A percentile compares a stretch with the other conserved stretches of the same genome.
These are phyloP conservation scores for Pistacia atlantica DNA, from an alignment of 345 rosid genomes.

Conservation along the genomic window DNA sequence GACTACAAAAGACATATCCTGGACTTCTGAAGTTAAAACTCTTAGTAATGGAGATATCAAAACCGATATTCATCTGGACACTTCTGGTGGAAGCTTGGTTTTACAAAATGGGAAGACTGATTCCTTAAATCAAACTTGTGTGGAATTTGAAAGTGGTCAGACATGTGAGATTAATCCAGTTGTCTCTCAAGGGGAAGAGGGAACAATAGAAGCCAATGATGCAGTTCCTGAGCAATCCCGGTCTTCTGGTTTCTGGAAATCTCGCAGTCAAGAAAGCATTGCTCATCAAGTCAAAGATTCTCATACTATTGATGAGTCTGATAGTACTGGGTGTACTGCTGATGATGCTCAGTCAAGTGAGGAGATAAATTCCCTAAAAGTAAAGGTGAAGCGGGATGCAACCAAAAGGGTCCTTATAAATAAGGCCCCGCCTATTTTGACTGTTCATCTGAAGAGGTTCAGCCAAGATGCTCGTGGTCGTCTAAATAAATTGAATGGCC, in stretches of 20 bases:
- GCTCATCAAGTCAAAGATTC: slow-evolving; percentile 34
- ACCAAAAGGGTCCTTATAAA: slow-evolving; percentile 76
- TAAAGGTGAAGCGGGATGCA: slow-evolving; percentile 88
- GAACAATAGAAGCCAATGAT: slow-evolving; percentile 21
- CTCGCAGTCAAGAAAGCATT: slow-evolving; percentile 35
- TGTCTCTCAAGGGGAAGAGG: slow-evolving; percentile 22
- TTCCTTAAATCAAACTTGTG: slow-evolving; percentile 29
- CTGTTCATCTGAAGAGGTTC: slow-evolving; percentile 92
- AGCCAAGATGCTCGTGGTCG: slow-evolving; percentile 96
- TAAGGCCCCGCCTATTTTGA: slow-evolving; percentile 80
- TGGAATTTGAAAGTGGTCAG: slow-evolving; percentile 29
- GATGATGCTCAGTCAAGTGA: slow-evolving; percentile 36
- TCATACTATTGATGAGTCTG: slow-evolving; percentile 35
- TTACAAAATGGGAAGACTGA: slow-evolving; percentile 24
- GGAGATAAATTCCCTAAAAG: slow-evolving; percentile 38
- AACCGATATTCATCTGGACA: slow-evolving; percentile 15
- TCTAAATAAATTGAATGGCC: slow-evolving; percentile 88
- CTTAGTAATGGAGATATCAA: slow-evolving; percentile 35
- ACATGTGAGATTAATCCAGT: slow-evolving; percentile 17
- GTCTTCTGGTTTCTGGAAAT: slow-evolving; percentile 27
- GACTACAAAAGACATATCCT: slow-evolving; percentile 20
- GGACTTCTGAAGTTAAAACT: slow-evolving; percentile 26
- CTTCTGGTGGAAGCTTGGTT: slow-evolving; percentile 26
- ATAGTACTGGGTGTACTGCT: slow-evolving; percentile 18
- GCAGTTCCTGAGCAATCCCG: slow-evolving; percentile 26